Evolutionary conservation across 179 eudicot genomes (phyloP).

Genomic region (Nepenthes alata): DNA sequence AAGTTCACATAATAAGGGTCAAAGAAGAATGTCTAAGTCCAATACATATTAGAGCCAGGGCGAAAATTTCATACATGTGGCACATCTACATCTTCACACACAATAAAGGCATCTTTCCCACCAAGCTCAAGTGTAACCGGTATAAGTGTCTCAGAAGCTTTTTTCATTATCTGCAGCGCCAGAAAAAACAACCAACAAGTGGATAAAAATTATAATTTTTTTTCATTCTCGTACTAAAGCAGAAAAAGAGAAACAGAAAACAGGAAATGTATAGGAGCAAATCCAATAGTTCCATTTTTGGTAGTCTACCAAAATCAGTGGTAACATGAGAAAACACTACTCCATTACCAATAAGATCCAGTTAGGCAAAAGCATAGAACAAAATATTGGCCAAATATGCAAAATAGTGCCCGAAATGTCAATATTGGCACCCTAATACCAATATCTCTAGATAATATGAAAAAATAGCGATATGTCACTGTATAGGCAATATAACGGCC

Average conservation of each 20-base stretch:
- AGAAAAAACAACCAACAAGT: neutral
- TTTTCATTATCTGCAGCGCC: slow-evolving; percentile 72
- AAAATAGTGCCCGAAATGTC: no score
- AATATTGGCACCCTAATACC: no score
- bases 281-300: no score
- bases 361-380: no score
- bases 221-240: neutral
- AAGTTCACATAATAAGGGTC: neutral
- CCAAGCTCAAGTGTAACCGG: slow-evolving; percentile 99
- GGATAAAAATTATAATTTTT: neutral
- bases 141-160: slow-evolving; percentile 85
- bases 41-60: slow-evolving; percentile 1
- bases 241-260: neutral
- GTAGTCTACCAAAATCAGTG: no score
- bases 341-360: no score
- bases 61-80: slow-evolving; percentile 51
- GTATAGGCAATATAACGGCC: no score
- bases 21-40: slow-evolving; percentile 5
- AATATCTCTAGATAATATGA: no score
- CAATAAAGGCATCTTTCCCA: slow-evolving; percentile 97
- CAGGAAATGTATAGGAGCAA: neutral
- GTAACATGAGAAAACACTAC: no score
- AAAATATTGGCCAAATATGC: no score
- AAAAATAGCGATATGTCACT: no score
- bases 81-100: slow-evolving; percentile 89